Percentiles rank a stretch among this genome's conserved stretches.
These are phyloP conservation scores for Aurantiochytrium sp. DNA, from an alignment of 108 stramenopile genomes.

Conservation along the genomic window DNA sequence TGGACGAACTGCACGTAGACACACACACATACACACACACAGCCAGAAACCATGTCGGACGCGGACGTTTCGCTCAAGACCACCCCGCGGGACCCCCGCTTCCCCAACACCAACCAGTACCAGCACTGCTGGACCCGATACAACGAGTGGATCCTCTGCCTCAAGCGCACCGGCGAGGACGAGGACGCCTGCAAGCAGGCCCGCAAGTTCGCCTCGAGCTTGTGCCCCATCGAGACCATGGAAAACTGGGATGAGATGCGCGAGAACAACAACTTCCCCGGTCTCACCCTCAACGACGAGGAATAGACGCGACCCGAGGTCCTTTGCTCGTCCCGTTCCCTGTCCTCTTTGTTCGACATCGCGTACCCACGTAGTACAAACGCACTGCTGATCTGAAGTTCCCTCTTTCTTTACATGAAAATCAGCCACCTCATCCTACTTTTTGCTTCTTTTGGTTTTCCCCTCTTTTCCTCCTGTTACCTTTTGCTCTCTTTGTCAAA, in stretches of 20 bases:
- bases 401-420: too few relatives aligned
- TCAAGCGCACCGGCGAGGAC: conserved; percentile 65
- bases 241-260: conserved; percentile 83
- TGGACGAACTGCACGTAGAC: too few relatives aligned
- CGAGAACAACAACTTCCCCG: conserved; percentile 47
- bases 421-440: too few relatives aligned
- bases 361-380: too few relatives aligned
- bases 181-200: conserved; percentile 73
- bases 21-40: too few relatives aligned
- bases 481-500: too few relatives aligned
- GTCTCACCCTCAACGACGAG: background rate
- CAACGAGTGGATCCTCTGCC: conserved; percentile 87
- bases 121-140: conserved; percentile 90
- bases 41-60: too few relatives aligned
- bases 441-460: too few relatives aligned
- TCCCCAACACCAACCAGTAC: conserved; percentile 76
- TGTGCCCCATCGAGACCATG: conserved; percentile 73
- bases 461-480: too few relatives aligned
- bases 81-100: conserved; percentile 76
- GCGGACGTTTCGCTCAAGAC: conserved; percentile 52
- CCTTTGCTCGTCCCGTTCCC: too few relatives aligned
- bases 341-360: too few relatives aligned
- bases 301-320: background rate
- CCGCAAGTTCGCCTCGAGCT: conserved; percentile 59
- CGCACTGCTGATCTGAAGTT: too few relatives aligned